These are phyloP conservation scores for Triangularia setosa DNA, from an alignment of 2,329 filamentous ascomycete genomes.

Conservation along the genomic window DNA sequence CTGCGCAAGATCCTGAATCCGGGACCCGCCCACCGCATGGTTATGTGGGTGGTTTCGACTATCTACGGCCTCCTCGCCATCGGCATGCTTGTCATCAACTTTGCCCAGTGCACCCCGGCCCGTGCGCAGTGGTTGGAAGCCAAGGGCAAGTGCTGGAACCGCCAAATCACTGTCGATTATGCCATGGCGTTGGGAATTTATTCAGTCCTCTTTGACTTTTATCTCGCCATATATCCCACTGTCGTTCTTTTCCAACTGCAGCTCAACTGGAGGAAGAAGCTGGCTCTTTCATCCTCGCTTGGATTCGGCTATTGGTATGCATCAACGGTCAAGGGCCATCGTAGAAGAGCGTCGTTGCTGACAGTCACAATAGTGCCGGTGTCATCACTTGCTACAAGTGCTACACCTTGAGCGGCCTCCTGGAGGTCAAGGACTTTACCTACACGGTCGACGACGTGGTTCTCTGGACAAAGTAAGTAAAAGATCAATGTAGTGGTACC, in stretches of 20 bases:
- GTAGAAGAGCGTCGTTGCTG: background rate
- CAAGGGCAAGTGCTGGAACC: conserved; percentile 35
- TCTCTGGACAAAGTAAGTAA: conserved; percentile 42
- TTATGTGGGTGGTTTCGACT: conserved; percentile 37
- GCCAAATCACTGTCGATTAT: conserved; percentile 36
- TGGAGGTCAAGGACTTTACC: conserved; percentile 29
- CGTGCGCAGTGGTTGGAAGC: conserved; percentile 38
- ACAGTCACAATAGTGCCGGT: conserved; percentile 23
- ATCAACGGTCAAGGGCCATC: too few species aligned
- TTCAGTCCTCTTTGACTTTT: conserved; percentile 38
- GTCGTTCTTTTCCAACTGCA: conserved; percentile 37
- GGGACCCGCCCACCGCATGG: conserved; percentile 28
- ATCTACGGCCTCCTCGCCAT: conserved; percentile 32
- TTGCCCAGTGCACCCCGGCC: conserved; percentile 41
- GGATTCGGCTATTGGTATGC: conserved; percentile 38
- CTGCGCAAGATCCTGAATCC: conserved; percentile 38
- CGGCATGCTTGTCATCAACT: conserved; percentile 38
- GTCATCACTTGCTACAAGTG: conserved; percentile 33
- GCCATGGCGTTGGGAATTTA: conserved; percentile 24
- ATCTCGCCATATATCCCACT: conserved; percentile 37
- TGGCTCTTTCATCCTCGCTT: conserved; percentile 36
- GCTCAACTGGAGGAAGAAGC: conserved; percentile 38
- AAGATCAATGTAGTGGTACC: background rate
- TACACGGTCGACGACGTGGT: conserved; percentile 40
- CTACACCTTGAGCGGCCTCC: conserved; percentile 27